Evolutionary conservation across 768 basidiomycete genomes (phyloP).

Genomic region (Xerocomellus intermedius): DNA sequence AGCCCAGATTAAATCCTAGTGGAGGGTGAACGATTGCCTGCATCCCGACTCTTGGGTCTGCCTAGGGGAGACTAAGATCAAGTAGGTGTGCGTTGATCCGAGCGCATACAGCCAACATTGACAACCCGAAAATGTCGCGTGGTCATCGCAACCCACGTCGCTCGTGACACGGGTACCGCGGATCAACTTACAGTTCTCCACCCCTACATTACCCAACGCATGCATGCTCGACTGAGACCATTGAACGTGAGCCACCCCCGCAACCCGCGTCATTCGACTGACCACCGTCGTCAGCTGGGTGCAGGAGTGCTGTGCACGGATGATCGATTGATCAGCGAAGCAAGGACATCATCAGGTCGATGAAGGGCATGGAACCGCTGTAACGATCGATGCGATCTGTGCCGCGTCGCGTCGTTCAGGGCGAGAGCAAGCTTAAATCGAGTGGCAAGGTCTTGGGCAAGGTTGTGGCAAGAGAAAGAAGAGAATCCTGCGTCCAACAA

Average conservation of each 20-base stretch:
- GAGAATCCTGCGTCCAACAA: too few species aligned
- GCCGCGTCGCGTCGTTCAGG: neutral
- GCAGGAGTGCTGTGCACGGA: slow-evolving; percentile 10
- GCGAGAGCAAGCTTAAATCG: neutral
- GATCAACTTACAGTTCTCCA: neutral
- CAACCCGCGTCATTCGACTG: slow-evolving; percentile 7
- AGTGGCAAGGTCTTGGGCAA: neutral
- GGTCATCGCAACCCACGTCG: neutral
- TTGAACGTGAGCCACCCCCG: slow-evolving; percentile 14
- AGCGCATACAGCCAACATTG: slow-evolving; percentile 9
- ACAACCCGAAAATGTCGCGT: neutral
- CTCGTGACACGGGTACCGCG: neutral
- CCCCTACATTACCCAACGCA: neutral
- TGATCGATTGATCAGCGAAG: neutral
- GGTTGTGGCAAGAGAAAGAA: neutral
- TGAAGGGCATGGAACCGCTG: neutral
- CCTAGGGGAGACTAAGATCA: too few species aligned
- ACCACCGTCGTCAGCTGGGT: slow-evolving; percentile 1
- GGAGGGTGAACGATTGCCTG: too few species aligned
- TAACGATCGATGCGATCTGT: neutral
- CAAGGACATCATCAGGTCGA: neutral
- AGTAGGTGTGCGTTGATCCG: neutral
- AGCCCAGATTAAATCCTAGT: too few species aligned
- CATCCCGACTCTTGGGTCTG: too few species aligned
- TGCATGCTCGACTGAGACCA: neutral